Base-by-base conservation (phyloP, 2,329 filamentous ascomycete species). In the Fusarium napiforme region DNA sequence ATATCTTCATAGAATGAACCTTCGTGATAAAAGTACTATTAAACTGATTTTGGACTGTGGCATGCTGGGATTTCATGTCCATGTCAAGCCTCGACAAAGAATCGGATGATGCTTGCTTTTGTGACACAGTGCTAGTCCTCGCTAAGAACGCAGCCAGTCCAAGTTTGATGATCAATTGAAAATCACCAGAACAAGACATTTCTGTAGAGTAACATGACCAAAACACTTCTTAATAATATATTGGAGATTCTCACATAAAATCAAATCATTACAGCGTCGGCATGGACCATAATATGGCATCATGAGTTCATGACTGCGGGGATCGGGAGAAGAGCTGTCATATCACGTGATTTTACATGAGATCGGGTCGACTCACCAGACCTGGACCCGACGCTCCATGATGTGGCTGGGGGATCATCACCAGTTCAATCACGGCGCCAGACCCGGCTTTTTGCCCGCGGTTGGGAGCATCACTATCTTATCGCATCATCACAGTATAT, bases 241-340 rank as follows among this genome's bases (percentile, higher is more conserved):
- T 56, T n/a, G 16, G 28, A 39, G 19, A 28, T 40, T 66, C 40
- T 15, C 32, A 56, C 26, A 12, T 34, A 37, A 46, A 45, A 30
- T 49, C 53, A 63, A 64, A 45, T 63, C 10, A 37, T 43, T 40
- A 53, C 23, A 58, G 19, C 23, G 2, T 30, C 26, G 9, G 21
- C 19, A 59, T 47, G 30, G n/a, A 18, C 43, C 46, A 37, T 49
- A 52, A 75, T 64, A 62, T 53, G 21, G 55, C 65, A 77, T 77
- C 75, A 78, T 78, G 75, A 78, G 68, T 75, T 78, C 75, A 77
- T 77, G 75, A 78, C 73, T 76, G 75, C 75, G 75, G 75, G 75
- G 75, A 77, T 42, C 23, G 28, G 36, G n/a, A 42, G 52, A 39
- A 47, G 36, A 18, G 30, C 32, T 61, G 16, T 59, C 50, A 46